phyloP scores from a whole-genome alignment of 2,329 filamentous ascomycete species.

The Erysiphe neolycopersici region DNA sequence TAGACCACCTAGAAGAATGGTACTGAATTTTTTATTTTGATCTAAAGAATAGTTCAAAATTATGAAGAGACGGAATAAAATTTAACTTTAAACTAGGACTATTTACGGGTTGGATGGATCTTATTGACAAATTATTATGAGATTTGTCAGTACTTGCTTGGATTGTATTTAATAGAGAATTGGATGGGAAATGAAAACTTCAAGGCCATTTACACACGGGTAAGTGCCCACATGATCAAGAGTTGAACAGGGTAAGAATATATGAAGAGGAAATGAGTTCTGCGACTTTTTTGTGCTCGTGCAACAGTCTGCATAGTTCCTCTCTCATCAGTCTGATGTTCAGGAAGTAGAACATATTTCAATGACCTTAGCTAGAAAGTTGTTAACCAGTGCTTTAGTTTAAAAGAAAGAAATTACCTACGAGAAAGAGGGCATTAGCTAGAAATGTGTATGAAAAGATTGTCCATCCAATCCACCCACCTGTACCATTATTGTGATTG shows the following conservation, averaged over 20 bases:
- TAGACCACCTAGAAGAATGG: no score
- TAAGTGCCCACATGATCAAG: conserved; percentile 74
- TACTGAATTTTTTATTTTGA: not conserved
- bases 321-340: conserved; percentile 38
- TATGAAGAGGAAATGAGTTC: conserved; percentile 77
- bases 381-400: conserved; percentile 2
- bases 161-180: not conserved
- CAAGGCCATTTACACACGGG: conserved; percentile 2
- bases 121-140: not conserved
- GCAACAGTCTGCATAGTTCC: conserved; percentile 43
- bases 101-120: not conserved
- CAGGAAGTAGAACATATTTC: conserved; percentile 83
- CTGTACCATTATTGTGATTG: conserved; percentile 55
- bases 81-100: not conserved
- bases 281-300: conserved; percentile 58
- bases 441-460: conserved; percentile 80
- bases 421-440: conserved; percentile 86
- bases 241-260: conserved; percentile 91
- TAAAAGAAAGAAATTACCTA: conserved; percentile 20
- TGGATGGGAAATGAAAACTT: not conserved
- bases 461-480: conserved; percentile 68
- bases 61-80: not conserved
- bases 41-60: not conserved
- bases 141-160: not conserved
- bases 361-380: conserved; percentile 53